Evolutionary conservation across 331 rosid species (phyloP).

Genomic region (Malus hybrid): DNA sequence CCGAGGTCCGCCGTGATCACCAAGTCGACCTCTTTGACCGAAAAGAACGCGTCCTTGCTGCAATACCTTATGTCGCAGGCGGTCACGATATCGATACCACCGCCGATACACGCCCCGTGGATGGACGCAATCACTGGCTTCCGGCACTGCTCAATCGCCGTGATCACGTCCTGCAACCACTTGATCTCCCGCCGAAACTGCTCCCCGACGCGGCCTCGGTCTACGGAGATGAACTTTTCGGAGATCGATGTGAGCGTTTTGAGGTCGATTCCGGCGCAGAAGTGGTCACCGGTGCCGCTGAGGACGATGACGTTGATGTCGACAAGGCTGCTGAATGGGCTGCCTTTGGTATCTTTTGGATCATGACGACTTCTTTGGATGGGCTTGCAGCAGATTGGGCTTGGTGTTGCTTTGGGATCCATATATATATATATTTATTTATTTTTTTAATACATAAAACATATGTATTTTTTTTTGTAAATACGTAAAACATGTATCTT

Average conservation of each 20-base stretch:
- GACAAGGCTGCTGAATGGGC: too few relatives aligned
- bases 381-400: too few relatives aligned
- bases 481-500: too few relatives aligned
- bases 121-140: constrained; percentile 71
- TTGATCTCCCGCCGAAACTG: constrained; percentile 55
- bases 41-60: constrained; percentile 1
- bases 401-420: too few relatives aligned
- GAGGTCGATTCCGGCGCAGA: constrained; percentile 85
- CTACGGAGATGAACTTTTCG: constrained; percentile 4
- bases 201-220: constrained; percentile 54
- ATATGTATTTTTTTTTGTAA: too few relatives aligned
- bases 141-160: constrained; percentile 77
- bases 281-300: constrained; percentile 59
- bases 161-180: constrained; percentile 57
- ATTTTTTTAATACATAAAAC: too few relatives aligned
- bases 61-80: constrained; percentile 81
- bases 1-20: constrained; percentile 84
- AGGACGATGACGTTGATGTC: constrained; percentile 57
- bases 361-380: too few relatives aligned
- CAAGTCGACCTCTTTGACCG: constrained; percentile 80
- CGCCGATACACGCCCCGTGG: constrained; percentile 80
- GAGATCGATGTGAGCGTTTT: constrained; percentile 21
- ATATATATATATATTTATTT: too few relatives aligned
- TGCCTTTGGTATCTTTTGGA: too few relatives aligned
- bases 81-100: constrained; percentile 64